These are phyloP conservation scores for Micractinium conductrix DNA, from an alignment of 139 green algal genomes.

Conservation along the genomic window DNA sequence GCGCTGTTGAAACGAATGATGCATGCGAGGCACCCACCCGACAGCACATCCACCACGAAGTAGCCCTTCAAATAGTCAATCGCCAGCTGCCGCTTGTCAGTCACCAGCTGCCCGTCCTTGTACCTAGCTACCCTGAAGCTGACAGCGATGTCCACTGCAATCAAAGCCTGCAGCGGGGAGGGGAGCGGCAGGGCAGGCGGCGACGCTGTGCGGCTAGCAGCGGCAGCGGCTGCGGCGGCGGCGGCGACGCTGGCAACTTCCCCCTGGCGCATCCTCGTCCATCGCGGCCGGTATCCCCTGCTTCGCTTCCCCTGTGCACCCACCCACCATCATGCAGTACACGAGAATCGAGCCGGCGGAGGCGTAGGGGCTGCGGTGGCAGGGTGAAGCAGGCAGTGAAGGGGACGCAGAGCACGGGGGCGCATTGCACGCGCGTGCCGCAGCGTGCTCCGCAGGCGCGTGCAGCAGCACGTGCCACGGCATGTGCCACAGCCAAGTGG, in stretches of 20 bases:
- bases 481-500: no score
- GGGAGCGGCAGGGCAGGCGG: neutral
- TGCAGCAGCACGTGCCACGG: no score
- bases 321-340: constrained; percentile 20
- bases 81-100: constrained; percentile 4
- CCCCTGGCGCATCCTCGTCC: no score
- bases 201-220: no score
- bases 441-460: no score
- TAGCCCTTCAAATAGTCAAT: constrained; percentile 6
- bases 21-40: neutral
- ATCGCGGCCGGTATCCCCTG: no score
- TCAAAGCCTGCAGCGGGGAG: neutral
- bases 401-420: no score
- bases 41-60: constrained; percentile 29
- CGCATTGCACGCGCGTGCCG: no score
- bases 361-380: constrained; percentile 6
- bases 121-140: constrained; percentile 36
- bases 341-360: constrained; percentile 18
- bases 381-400: neutral
- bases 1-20: no score
- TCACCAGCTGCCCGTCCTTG: constrained; percentile 33
- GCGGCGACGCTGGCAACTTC: no score
- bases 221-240: no score
- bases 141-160: constrained; percentile 13
- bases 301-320: no score